Base-by-base conservation (phyloP, 1,139 yeast genomes). In the Candida neerlandica region DNA sequence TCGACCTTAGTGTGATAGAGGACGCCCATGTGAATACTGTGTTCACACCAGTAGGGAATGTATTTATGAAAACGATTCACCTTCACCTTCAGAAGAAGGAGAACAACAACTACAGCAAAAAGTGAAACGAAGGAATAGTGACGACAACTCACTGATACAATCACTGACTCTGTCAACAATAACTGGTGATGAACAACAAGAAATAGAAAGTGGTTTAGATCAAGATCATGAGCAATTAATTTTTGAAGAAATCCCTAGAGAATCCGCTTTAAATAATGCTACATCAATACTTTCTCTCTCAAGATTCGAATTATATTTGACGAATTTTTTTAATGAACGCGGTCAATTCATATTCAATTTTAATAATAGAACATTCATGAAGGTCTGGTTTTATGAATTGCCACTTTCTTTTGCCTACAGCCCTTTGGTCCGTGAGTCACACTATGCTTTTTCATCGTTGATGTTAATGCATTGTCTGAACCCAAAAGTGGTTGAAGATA, bases 1-100 rank as follows among this genome's bases (percentile, higher is more conserved):
- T 16, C 11, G 19, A 34, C 5, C 15, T 12, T 26, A 43, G 41
- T 43, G 45, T 43, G 35, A 43, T 26, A 21, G 18, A 43, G 35
- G 16, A 15, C 15, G 41, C 1, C 45, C 45, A 27, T 43, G 45
- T 43, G 45, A 43, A 26, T 43, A 43, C 19, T 43, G 45, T 34
- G 19, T 34, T 5, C 29, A 35, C 35, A 43, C 45, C 12, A 35
- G 18, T 6, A 26, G 41, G 18, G 41, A 35, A 5, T 43, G 45
- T 27, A 15, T 35, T 11, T 43, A 43, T 19, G 41, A 38, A 16
- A 26, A 23, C 3, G 45, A 37, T 19, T n/a, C 21, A 14, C 14
- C 4, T 34, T n/a, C 27, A 23, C 27, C 27, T 7, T 26, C 5
- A 15, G 27, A 35, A 18, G 40, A 35, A 10, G 39, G 3, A 15